phyloP scores from a whole-genome alignment of 805 yeast genomes.

The Starmerella potacharoeniae region DNA sequence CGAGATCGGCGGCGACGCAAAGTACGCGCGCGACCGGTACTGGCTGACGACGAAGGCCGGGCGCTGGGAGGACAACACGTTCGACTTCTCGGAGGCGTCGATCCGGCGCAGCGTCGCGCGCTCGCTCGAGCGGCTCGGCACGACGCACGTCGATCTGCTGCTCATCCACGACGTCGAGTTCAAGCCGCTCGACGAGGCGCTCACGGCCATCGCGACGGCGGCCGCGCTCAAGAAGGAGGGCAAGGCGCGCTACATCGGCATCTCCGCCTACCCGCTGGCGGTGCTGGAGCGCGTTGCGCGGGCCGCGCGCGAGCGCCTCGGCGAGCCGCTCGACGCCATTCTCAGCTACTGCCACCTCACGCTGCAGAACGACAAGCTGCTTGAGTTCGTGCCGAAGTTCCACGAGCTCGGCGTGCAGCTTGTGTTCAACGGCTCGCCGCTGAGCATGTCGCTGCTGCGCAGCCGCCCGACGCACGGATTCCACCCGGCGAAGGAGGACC shows the following conservation, averaged over 20 bases:
- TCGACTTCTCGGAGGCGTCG: slow-evolving; percentile 57
- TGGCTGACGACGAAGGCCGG: slow-evolving; percentile 82
- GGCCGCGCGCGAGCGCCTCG: slow-evolving; percentile 36
- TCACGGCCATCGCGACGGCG: slow-evolving; percentile 54
- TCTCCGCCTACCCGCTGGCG: slow-evolving; percentile 79
- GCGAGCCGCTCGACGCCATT: slow-evolving; percentile 61
- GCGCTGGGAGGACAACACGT: slow-evolving; percentile 51
- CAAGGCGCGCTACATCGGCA: slow-evolving; percentile 51
- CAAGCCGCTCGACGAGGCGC: slow-evolving; percentile 41
- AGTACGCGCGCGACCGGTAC: slow-evolving; percentile 44
- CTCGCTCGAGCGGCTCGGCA: slow-evolving; percentile 54
- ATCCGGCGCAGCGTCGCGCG: slow-evolving; percentile 54
- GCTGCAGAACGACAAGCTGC: slow-evolving; percentile 55
- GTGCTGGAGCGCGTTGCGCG: slow-evolving; percentile 36
- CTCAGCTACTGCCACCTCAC: slow-evolving; percentile 75
- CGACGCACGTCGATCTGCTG: slow-evolving; percentile 65
- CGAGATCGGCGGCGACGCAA: slow-evolving; percentile 22
- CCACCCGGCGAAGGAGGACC: slow-evolving; percentile 64
- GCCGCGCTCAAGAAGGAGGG: slow-evolving; percentile 53
- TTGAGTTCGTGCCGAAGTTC: slow-evolving; percentile 40
- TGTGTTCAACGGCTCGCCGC: slow-evolving; percentile 71
- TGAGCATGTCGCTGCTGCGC: slow-evolving; percentile 77
- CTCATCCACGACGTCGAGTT: slow-evolving; percentile 88
- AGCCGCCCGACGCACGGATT: slow-evolving; percentile 55
- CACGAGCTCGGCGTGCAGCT: slow-evolving; percentile 39